Evolutionary conservation across 139 green algal genomes (phyloP).

Genomic region (Volvox africanus): DNA sequence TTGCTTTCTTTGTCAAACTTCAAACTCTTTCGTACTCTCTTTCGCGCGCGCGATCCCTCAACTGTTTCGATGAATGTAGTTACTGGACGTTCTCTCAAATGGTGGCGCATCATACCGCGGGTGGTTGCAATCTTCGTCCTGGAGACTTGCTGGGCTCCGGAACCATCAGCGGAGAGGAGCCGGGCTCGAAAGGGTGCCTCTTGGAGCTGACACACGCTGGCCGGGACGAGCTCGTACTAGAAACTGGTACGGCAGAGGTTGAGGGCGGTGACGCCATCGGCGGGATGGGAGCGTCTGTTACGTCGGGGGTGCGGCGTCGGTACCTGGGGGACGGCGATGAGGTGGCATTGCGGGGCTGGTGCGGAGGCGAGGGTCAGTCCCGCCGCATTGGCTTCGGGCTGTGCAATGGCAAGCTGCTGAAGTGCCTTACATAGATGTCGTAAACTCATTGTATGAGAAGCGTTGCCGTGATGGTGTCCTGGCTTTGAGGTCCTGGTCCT

Average conservation of each 20-base stretch:
- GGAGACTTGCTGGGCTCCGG: slow-evolving; percentile 92
- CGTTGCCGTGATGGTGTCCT: too few relatives aligned
- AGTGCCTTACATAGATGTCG: background rate
- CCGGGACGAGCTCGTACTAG: slow-evolving; percentile 28
- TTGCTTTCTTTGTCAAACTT: background rate
- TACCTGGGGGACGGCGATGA: slow-evolving; percentile 88
- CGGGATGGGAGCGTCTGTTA: background rate
- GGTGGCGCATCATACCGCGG: slow-evolving; percentile 93
- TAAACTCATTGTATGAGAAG: too few relatives aligned
- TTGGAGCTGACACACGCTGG: slow-evolving; percentile 79
- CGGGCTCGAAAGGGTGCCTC: slow-evolving; percentile 66
- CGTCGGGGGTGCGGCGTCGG: slow-evolving; percentile 33
- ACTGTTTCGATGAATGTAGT: slow-evolving; percentile 46
- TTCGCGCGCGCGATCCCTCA: too few relatives aligned
- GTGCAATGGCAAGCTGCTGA: slow-evolving; percentile 75
- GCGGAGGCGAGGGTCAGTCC: slow-evolving; percentile 46
- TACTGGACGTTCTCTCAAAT: slow-evolving; percentile 95
- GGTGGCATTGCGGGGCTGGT: slow-evolving; percentile 82
- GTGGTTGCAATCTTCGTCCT: slow-evolving; percentile 89
- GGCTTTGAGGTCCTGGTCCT: too few relatives aligned
- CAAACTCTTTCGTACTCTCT: background rate
- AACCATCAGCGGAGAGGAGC: slow-evolving; percentile 82
- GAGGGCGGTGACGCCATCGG: background rate
- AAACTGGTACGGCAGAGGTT: too few relatives aligned
- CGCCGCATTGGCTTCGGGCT: slow-evolving; percentile 86